These are phyloP conservation scores for Fusarium robinianum DNA, from an alignment of 2,329 filamentous ascomycete species.

Conservation along the genomic window DNA sequence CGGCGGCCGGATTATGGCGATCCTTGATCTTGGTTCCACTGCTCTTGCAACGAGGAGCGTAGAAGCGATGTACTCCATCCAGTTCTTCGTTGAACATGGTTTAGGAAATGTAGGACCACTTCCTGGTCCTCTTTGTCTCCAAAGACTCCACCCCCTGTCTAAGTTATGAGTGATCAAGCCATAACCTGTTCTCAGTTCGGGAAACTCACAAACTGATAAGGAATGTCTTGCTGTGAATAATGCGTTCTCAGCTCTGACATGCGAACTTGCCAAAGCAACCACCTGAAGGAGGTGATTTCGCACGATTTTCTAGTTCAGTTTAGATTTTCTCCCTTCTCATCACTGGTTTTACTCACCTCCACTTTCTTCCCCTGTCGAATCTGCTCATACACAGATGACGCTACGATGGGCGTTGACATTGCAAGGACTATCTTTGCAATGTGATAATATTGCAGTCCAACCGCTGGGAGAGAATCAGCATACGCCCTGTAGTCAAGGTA, in stretches of 20 bases:
- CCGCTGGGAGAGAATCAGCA: constrained; percentile 6
- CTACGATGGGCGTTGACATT: constrained; percentile 12
- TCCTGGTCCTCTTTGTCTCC: constrained; percentile 19
- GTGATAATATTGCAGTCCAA: constrained; percentile 22
- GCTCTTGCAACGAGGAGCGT: constrained; percentile 13
- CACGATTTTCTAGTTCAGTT: constrained; percentile 6
- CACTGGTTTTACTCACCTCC: constrained; percentile 2
- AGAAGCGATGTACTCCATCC: constrained; percentile 22
- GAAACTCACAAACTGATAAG: constrained; percentile 16
- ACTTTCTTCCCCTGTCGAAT: constrained; percentile 17
- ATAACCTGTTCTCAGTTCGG: too few species aligned
- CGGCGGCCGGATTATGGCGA: too few species aligned
- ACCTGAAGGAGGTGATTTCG: constrained; percentile 14
- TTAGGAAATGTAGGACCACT: constrained; percentile 17
- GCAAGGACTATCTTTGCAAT: constrained; percentile 18
- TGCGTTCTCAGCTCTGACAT: constrained; percentile 14
- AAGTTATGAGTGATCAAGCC: background rate
- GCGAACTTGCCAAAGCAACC: constrained; percentile 15
- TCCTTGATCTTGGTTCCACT: constrained; percentile 22
- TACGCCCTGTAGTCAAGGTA: constrained; percentile 4
- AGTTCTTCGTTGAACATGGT: constrained; percentile 18
- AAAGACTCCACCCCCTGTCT: constrained; percentile 22
- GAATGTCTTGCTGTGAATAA: constrained; percentile 18
- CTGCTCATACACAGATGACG: constrained; percentile 16
- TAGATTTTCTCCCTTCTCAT: background rate